Evolutionary conservation across 768 basidiomycete species (phyloP).

Genomic region (Filobasidium floriforme): DNA sequence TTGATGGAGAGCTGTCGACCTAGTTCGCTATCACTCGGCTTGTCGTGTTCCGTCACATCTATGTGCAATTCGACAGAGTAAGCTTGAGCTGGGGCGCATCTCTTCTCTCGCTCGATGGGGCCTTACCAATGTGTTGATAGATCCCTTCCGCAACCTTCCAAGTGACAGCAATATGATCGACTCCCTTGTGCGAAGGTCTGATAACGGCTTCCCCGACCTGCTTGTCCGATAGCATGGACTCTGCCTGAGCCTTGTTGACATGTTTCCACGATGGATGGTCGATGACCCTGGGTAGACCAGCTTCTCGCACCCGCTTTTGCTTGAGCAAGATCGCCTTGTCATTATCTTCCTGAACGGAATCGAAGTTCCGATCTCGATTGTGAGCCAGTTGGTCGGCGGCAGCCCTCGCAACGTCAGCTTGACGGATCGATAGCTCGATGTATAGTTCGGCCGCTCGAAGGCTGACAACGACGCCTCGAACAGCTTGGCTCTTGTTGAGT

Average conservation of each 20-base stretch:
- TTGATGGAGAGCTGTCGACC: conserved; percentile 42
- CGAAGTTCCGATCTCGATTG: conserved; percentile 43
- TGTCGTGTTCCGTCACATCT: conserved; percentile 49
- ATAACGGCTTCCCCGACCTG: conserved; percentile 95
- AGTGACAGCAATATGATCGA: conserved; percentile 87
- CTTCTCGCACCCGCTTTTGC: conserved; percentile 77
- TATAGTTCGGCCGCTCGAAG: conserved; percentile 59
- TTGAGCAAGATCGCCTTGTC: conserved; percentile 66
- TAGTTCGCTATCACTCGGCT: conserved; percentile 45
- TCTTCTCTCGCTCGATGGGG: too few relatives aligned
- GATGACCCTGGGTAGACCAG: conserved; percentile 73
- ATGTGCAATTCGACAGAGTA: neutral
- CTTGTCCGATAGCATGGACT: conserved; percentile 76
- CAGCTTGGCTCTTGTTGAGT: conserved; percentile 57
- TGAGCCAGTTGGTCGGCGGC: conserved; percentile 60
- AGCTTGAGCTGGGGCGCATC: neutral
- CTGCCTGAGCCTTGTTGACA: conserved; percentile 81
- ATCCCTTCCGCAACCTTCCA: conserved; percentile 97
- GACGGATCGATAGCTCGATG: conserved; percentile 67
- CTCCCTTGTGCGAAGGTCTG: conserved; percentile 87
- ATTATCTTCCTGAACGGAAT: conserved; percentile 49
- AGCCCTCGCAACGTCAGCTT: conserved; percentile 36
- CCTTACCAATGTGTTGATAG: conserved; percentile 89
- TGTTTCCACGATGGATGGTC: conserved; percentile 98
- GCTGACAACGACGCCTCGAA: conserved; percentile 69